Evolutionary conservation across 129 eudicot genomes (phyloP), one percentile per base, ranked within the genome.

Genomic region (Artemisia annua): DNA sequence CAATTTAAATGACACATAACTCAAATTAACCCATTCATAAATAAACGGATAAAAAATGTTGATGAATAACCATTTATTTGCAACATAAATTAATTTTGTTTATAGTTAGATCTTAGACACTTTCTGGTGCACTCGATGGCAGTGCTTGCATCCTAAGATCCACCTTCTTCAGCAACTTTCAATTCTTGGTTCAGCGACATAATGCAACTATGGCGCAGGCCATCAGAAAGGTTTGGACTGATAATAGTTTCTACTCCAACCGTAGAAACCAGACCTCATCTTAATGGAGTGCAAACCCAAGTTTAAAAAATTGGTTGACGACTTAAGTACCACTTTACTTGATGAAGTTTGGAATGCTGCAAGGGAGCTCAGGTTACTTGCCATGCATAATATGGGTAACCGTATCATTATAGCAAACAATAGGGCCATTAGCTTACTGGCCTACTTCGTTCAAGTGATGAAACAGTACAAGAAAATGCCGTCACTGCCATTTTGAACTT

Each of bases 401-500:
- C 87, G 92, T 5, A 82, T 87, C 12, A 80, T 89, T 26, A 87
- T 93, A 32, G 90, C 92, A 3, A 79, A 80, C 75, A 87, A 86
- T 54, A 92, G 92, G 16, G 95, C 85, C 63, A 93, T 93, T 18
- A 30, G 24, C 75, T 83, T 85, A 48, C 69, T 93, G 61, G 70
- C 24, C 82, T 89, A 11, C 98, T 93, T 13, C 82, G 72, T 48
- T 89, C 98, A 66, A 19, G 87, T 3, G 98, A 93, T 65, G 16
- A 64, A 16, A 73, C 62, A 64, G 78, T 20, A 78, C 63, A 93
- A 74, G 98, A 89, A 86, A 81, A 87, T 73, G 83, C 97, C 7
- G 97, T 93, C 30, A 93, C 97, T 16, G 85, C 97, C 66, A 95
- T 93, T 93, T 84, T 89, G 30, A 93, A 93, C 81, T 79, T 93